These are phyloP conservation scores for Eimeria maxima DNA, from an alignment of 169 alveolate genomes.

Conservation along the genomic window DNA sequence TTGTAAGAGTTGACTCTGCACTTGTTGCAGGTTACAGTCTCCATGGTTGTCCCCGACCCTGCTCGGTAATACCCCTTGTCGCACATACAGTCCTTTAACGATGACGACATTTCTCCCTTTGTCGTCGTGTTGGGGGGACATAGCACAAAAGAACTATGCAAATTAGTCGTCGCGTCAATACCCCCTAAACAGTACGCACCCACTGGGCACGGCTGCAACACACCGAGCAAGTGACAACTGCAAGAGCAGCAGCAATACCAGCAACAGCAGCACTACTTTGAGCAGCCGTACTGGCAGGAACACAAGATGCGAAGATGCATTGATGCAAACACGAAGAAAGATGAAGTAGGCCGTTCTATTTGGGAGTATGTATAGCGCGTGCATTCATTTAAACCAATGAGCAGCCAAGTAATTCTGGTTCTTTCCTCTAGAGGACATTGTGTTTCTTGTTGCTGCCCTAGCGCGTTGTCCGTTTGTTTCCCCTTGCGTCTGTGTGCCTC, in stretches of 20 bases:
- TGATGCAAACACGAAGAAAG: no score
- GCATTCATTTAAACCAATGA: no score
- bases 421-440: neutral
- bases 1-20: conserved; percentile 89
- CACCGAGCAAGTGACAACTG: neutral
- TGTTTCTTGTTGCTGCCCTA: neutral
- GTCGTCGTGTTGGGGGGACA: conserved; percentile 86
- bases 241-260: no score
- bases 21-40: conserved; percentile 83
- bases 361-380: no score
- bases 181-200: conserved; percentile 91
- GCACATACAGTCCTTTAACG: conserved; percentile 85
- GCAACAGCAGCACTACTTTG: no score
- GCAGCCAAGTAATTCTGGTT: neutral
- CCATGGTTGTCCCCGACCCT: conserved; percentile 30
- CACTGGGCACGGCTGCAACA: conserved; percentile 87
- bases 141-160: conserved; percentile 2
- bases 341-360: no score
- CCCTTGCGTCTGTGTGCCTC: neutral
- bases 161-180: conserved; percentile 42
- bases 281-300: no score
- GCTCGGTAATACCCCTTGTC: conserved; percentile 71
- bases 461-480: no score
- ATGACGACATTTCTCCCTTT: conserved; percentile 61
- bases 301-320: no score